Base-by-base conservation (phyloP, 2,329 filamentous ascomycete genomes). In the Didymellaceae sp. region DNA sequence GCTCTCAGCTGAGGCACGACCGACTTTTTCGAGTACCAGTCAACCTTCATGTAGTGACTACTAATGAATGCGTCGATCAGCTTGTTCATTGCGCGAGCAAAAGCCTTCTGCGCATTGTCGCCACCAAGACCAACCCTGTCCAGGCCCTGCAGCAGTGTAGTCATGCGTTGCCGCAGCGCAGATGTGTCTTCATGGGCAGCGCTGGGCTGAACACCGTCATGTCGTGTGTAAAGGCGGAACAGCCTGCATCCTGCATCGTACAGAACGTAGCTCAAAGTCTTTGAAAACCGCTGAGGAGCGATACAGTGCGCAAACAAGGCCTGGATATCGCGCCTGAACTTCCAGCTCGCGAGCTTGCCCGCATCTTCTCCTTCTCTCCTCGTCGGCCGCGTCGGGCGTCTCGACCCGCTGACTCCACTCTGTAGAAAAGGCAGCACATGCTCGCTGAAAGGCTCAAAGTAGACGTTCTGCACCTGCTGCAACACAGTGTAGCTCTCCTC, bases 71-170 rank as follows among this genome's bases (percentile, higher is more conserved):
- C 76, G 33, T 80, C 79, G 78, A 91, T 85, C 51, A 86, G 78
- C 26, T 75, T 74, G 65, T 90, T 81, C 79, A 91, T 86, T 20
- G 88, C 80, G 68, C 88, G 85, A 13, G 87, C 89, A 62, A 91
- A 87, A 26, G 88, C 77, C 22, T 87, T 81, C 63, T 91, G 86
- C 42, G 89, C 88, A 39, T 77, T 79, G 62, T 89, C 85, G 20
- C 86, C 87, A 1, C 85, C 85, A 14, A 91, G 74, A 0, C 88
- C 89, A 17, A 90, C 83, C 37, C 82, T 78, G 58, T 81, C 76
- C 13, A 91, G 74, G 7, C 83, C 81, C 39, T 82, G 78, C 2
- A 88, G 75, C 14, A 90, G 72, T 31, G 77, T 67, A 22, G 83
- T 71, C 37, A 89, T 73, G 40, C 83, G 79, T 24, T 77, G 74